These are phyloP conservation scores for Mallotus repandus DNA, from an alignment of 441 rosid genomes.

Conservation along the genomic window DNA sequence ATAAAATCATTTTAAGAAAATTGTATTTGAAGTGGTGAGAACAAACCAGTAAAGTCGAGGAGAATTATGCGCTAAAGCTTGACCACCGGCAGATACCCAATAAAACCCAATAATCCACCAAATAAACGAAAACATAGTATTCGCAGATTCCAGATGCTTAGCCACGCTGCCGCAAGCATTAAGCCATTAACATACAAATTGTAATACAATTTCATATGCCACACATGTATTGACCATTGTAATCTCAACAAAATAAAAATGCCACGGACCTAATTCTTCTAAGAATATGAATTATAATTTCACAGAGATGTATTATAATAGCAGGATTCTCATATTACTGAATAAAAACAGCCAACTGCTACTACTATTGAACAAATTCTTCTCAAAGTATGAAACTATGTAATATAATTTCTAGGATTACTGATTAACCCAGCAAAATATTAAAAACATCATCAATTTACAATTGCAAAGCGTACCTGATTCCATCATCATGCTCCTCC, in stretches of 20 bases:
- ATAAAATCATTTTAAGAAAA: no score
- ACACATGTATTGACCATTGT: neutral
- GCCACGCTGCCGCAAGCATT: conserved; percentile 42
- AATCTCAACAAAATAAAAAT: no score
- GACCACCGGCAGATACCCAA: conserved; percentile 95
- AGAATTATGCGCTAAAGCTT: conserved; percentile 57
- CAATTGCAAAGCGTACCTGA: conserved; percentile 44
- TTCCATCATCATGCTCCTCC: conserved; percentile 50
- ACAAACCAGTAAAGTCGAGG: conserved; percentile 93
- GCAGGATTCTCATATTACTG: no score
- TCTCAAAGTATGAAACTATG: no score
- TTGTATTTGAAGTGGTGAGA: neutral
- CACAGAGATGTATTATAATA: no score
- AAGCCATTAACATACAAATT: conserved; percentile 1
- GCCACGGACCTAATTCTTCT: no score
- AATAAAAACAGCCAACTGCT: no score
- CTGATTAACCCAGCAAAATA: neutral
- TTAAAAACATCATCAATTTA: neutral
- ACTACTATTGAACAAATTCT: no score
- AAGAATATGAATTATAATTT: no score
- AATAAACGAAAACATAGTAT: conserved; percentile 86
- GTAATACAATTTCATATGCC: neutral
- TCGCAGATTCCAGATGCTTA: conserved; percentile 89
- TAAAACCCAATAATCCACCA: conserved; percentile 99
- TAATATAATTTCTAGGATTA: no score